Evolutionary conservation across 345 rosid species (phyloP).

Genomic region (Anastatica hierochuntica): DNA sequence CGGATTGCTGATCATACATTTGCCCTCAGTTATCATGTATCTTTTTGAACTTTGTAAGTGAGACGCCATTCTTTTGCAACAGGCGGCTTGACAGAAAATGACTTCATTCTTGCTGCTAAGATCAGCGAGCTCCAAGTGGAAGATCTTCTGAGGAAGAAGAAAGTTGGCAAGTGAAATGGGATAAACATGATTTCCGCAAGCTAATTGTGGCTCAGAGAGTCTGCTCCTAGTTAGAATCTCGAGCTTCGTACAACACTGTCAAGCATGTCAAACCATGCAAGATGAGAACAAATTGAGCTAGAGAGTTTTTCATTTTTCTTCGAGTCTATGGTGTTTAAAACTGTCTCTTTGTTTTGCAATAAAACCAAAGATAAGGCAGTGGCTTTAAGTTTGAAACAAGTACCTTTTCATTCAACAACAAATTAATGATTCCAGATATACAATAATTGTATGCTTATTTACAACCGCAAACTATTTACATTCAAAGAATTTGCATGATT

Average conservation of each 20-base stretch:
- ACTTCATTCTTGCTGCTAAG: constrained; percentile 88
- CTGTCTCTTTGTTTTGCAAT: constrained; percentile 10
- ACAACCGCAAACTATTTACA: constrained; percentile 25
- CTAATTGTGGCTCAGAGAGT: neutral
- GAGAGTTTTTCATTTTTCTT: neutral
- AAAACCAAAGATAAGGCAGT: neutral
- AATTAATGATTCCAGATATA: neutral
- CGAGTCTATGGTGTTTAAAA: too few species aligned
- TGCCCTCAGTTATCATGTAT: neutral
- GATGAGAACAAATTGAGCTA: neutral
- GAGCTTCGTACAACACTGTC: neutral
- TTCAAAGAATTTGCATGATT: constrained; percentile 21
- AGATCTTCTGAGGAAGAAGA: constrained; percentile 48
- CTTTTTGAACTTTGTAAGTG: too few species aligned
- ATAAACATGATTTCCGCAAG: neutral
- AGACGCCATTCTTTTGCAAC: too few species aligned
- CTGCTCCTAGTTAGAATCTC: neutral
- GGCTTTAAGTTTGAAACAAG: neutral
- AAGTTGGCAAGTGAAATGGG: constrained; percentile 13
- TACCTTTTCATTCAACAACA: neutral
- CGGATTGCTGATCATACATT: neutral
- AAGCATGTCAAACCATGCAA: neutral
- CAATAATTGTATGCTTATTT: constrained; percentile 1
- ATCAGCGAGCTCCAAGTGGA: constrained; percentile 55
- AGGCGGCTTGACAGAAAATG: constrained; percentile 86